Conservation (phyloP, 2,329 filamentous ascomycete species). For the Dryadomyces quercivorus region DNA sequence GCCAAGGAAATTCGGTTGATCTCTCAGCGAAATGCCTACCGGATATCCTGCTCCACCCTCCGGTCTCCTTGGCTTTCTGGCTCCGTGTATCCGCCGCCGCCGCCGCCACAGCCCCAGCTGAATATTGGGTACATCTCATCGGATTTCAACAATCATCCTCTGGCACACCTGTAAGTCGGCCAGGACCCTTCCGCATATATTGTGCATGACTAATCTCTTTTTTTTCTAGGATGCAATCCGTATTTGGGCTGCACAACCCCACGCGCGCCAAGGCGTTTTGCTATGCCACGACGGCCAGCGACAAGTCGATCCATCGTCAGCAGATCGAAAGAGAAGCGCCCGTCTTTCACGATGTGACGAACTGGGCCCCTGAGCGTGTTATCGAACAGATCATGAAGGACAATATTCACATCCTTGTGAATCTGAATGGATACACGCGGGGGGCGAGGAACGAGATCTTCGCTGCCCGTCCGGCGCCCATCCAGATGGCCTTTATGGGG, state of each 20-base stretch:
- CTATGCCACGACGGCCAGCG: slow-evolving; percentile 88
- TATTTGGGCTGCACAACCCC: slow-evolving; percentile 81
- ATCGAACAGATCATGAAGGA: slow-evolving; percentile 79
- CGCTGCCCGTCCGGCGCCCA: slow-evolving; percentile 81
- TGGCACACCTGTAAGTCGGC: slow-evolving; percentile 64
- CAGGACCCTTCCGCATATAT: neutral
- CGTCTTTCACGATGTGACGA: slow-evolving; percentile 78
- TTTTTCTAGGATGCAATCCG: slow-evolving; percentile 73
- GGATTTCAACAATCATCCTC: slow-evolving; percentile 96
- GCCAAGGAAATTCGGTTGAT: slow-evolving; percentile 88
- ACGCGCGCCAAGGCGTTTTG: slow-evolving; percentile 72
- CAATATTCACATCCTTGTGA: slow-evolving; percentile 86
- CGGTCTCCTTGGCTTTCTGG: slow-evolving; percentile 74
- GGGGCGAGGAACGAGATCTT: slow-evolving; percentile 97
- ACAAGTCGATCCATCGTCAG: slow-evolving; percentile 75
- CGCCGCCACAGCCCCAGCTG: slow-evolving; percentile 70
- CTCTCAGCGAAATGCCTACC: slow-evolving; percentile 84
- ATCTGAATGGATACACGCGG: slow-evolving; percentile 95
- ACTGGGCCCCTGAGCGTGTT: slow-evolving; percentile 73
- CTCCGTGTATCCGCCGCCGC: slow-evolving; percentile 73
- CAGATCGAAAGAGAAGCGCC: slow-evolving; percentile 92
- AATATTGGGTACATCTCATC: slow-evolving; percentile 94
- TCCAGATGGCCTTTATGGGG: slow-evolving; percentile 99
- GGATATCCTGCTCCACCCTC: slow-evolving; percentile 85
- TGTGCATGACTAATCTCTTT: neutral